Evolutionary conservation across 441 rosid genomes (phyloP).

Genomic region (Bocquillonia castaneifolia): DNA sequence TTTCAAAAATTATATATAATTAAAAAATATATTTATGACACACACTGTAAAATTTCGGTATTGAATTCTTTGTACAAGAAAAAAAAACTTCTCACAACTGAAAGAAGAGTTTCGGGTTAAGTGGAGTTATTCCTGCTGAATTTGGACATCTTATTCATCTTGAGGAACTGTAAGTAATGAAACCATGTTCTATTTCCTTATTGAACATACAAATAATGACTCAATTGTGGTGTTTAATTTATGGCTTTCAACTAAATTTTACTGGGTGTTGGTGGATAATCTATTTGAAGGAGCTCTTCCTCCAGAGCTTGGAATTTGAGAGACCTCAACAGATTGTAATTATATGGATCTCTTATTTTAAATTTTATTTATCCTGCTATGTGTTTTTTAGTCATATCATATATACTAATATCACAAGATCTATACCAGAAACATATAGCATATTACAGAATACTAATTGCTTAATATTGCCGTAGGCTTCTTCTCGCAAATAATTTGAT

Average conservation of each 20-base stretch:
- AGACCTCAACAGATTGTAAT: conserved; percentile 46
- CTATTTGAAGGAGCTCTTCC: conserved; percentile 56
- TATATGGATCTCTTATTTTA: too few species aligned
- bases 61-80: too few species aligned
- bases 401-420: conserved; percentile 45
- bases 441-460: too few species aligned
- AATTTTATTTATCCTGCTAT: neutral
- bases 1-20: too few species aligned
- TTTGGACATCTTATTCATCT: conserved; percentile 53
- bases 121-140: conserved; percentile 56
- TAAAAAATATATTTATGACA: too few species aligned
- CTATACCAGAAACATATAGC: conserved; percentile 57
- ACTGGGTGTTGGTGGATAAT: conserved; percentile 63
- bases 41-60: too few species aligned
- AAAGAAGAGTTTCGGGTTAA: too few species aligned
- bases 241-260: conserved; percentile 10
- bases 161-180: conserved; percentile 45
- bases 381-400: neutral
- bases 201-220: neutral
- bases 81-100: too few species aligned
- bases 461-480: too few species aligned
- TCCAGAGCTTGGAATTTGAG: conserved; percentile 51
- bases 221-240: neutral
- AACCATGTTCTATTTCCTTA: neutral
- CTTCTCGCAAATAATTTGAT: too few species aligned